Conservation (phyloP, 495 filamentous ascomycete species). For the Baudoinia panamericana region DNA sequence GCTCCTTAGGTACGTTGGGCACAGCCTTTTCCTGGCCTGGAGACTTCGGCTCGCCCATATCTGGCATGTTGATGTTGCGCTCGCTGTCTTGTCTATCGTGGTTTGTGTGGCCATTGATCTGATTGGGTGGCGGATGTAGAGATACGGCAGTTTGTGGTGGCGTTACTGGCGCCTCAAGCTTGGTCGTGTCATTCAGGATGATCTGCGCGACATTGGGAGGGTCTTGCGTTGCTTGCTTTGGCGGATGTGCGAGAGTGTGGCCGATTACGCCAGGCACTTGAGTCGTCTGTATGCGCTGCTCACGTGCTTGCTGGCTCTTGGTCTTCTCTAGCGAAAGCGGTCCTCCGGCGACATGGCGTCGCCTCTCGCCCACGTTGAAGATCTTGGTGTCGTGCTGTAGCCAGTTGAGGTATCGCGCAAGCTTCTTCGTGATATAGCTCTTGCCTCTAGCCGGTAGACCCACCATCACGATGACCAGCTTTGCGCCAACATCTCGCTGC, state of each 20-base stretch:
- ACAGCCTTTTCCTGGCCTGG: slow-evolving; percentile 2
- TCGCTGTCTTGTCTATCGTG: slow-evolving; percentile 7
- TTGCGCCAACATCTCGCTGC: slow-evolving; percentile 81
- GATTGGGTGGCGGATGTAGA: neutral
- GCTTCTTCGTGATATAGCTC: slow-evolving; percentile 96
- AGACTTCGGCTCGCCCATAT: slow-evolving; percentile 13
- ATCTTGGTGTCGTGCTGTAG: slow-evolving; percentile 88
- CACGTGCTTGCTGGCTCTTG: slow-evolving; percentile 7
- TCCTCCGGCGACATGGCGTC: slow-evolving; percentile 62
- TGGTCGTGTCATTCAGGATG: slow-evolving; percentile 27
- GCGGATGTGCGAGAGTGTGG: slow-evolving; percentile 2
- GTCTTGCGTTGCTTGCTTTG: neutral
- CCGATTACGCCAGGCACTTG: slow-evolving; percentile 27
- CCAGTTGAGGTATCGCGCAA: slow-evolving; percentile 91
- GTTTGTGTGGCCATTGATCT: neutral
- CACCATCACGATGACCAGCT: slow-evolving; percentile 97
- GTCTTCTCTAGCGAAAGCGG: slow-evolving; percentile 26
- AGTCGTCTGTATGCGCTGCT: neutral
- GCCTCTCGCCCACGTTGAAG: slow-evolving; percentile 90
- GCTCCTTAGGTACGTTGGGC: slow-evolving; percentile 2
- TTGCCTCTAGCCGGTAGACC: slow-evolving; percentile 89
- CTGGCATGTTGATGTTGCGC: slow-evolving; percentile 3
- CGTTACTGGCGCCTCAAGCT: slow-evolving; percentile 20
- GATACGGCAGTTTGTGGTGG: slow-evolving; percentile 1
- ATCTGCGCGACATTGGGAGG: slow-evolving; percentile 24